These are phyloP conservation scores for Scenedesmus sp. DNA, from an alignment of 163 green algal species.

Conservation along the genomic window DNA sequence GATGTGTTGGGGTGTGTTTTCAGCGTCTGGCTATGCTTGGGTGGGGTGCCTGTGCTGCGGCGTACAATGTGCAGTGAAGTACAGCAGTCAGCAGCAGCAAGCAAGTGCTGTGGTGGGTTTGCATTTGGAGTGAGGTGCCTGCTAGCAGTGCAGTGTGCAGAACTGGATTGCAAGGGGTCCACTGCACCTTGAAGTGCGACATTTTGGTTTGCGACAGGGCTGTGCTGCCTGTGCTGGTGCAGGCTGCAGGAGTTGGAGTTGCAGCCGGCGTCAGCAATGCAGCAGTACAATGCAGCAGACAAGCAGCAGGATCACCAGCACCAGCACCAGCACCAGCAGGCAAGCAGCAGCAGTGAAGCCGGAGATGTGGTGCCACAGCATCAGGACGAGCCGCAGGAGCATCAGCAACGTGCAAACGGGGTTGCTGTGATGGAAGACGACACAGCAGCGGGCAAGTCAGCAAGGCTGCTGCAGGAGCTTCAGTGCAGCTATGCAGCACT, in stretches of 20 bases:
- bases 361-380: neutral
- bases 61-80: no score
- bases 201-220: no score
- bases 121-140: no score
- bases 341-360: neutral
- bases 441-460: neutral
- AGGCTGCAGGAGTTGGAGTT: neutral
- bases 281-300: neutral
- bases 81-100: no score
- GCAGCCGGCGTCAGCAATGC: neutral
- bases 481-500: conserved; percentile 18
- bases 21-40: neutral
- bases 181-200: no score
- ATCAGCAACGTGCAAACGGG: neutral
- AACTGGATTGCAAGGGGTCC: no score
- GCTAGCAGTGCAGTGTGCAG: no score
- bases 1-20: neutral
- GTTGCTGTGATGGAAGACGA: neutral
- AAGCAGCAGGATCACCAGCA: conserved; percentile 18
- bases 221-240: neutral
- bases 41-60: no score
- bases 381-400: neutral
- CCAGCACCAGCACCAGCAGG: neutral
- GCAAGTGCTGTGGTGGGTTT: no score
- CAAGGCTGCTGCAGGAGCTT: neutral